These are phyloP conservation scores for Amaranthus tricolor DNA, from an alignment of 179 eudicot genomes.

Conservation along the genomic window DNA sequence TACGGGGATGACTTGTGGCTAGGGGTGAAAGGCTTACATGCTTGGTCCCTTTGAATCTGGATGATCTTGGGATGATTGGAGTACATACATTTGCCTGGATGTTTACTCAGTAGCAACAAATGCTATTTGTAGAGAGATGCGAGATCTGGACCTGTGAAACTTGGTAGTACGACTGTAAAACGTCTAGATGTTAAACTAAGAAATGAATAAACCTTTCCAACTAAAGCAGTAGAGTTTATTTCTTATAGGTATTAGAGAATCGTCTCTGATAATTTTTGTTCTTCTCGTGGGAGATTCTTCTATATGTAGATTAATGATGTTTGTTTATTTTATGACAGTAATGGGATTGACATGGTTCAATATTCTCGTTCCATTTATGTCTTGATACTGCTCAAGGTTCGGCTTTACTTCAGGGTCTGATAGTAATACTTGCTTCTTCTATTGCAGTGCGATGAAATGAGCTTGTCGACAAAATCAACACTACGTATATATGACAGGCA, in stretches of 20 bases:
- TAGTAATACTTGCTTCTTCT: conserved; percentile 2
- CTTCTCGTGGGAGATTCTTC: neutral
- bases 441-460: conserved; percentile 84
- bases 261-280: neutral
- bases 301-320: neutral
- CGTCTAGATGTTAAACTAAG: too few relatives aligned
- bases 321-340: neutral
- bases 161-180: too few relatives aligned
- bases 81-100: neutral
- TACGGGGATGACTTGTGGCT: too few relatives aligned
- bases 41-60: neutral
- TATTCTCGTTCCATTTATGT: neutral
- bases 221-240: neutral
- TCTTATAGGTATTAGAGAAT: too few relatives aligned
- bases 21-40: too few relatives aligned
- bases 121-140: neutral
- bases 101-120: neutral
- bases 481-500: conserved; percentile 66
- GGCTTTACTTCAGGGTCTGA: neutral
- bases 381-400: neutral
- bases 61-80: neutral
- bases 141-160: too few relatives aligned
- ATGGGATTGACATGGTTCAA: neutral
- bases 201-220: too few relatives aligned
- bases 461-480: conserved; percentile 83